phyloP scores from a whole-genome alignment of 768 basidiomycete species.

The Dentipellis sp. region DNA sequence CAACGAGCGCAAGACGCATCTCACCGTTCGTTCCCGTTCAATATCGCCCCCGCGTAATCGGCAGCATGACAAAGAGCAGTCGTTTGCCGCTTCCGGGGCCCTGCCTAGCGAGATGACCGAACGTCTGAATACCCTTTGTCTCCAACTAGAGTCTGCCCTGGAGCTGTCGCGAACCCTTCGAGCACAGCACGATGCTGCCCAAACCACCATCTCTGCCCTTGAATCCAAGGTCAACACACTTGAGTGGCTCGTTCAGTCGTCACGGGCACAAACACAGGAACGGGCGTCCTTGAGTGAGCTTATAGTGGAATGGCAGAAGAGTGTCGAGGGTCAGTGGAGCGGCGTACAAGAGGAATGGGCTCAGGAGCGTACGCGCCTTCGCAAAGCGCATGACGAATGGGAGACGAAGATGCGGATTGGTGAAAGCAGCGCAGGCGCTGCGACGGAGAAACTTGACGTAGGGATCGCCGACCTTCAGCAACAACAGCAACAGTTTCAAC shows the following conservation, averaged over 20 bases:
- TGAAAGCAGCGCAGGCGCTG: slow-evolving; percentile 44
- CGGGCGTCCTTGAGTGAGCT: slow-evolving; percentile 43
- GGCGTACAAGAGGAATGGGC: slow-evolving; percentile 76
- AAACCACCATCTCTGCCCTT: slow-evolving; percentile 58
- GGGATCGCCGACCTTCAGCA: slow-evolving; percentile 26
- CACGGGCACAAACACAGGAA: slow-evolving; percentile 32
- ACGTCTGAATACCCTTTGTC: slow-evolving; percentile 52
- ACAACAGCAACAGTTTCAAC: slow-evolving; percentile 17
- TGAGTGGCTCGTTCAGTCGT: slow-evolving; percentile 56
- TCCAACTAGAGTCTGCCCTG: slow-evolving; percentile 69
- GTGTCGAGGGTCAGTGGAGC: slow-evolving; percentile 73
- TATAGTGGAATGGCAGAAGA: slow-evolving; percentile 65
- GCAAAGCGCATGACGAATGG: slow-evolving; percentile 73
- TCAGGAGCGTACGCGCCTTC: slow-evolving; percentile 67
- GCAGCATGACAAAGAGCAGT: not conserved
- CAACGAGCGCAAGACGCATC: slow-evolving; percentile 25
- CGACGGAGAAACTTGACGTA: slow-evolving; percentile 27
- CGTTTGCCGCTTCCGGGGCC: slow-evolving; percentile 15
- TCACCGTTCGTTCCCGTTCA: slow-evolving; percentile 13
- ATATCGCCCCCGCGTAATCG: slow-evolving; percentile 11
- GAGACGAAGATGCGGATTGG: slow-evolving; percentile 48
- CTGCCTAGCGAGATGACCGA: slow-evolving; percentile 49
- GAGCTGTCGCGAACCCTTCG: slow-evolving; percentile 67
- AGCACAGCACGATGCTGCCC: slow-evolving; percentile 68
- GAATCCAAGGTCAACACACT: slow-evolving; percentile 60